Conservation (phyloP, 78 protist genomes). For the Dictyostelium discoideum region dicty_2.7 NC_007090.3:1149001-1149500, state of each 20-base stretch:
- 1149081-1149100: not conserved
- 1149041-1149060: not conserved
- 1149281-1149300: not conserved
- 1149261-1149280: not conserved
- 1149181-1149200: constrained; percentile 4
- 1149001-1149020: constrained; percentile 14
- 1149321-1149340: constrained; percentile 1
- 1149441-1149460: not conserved
- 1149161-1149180: constrained; percentile 3
- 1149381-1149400: not conserved
- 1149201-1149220: constrained; percentile 7
- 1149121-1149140: constrained; percentile 13
- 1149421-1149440: not conserved
- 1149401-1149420: not conserved
- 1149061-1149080: not conserved
- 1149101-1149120: not conserved
- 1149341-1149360: not conserved
- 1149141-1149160: constrained; percentile 29
- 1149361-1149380: constrained; percentile 4
- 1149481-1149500: not conserved
- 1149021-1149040: too few species aligned
- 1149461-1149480: not conserved
- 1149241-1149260: not conserved
- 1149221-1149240: constrained; percentile 16
- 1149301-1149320: not conserved